Percentiles rank a stretch among this genome's conserved stretches.
phyloP scores from a whole-genome alignment of 441 rosid species.

The Populus trichocarpa region DNA sequence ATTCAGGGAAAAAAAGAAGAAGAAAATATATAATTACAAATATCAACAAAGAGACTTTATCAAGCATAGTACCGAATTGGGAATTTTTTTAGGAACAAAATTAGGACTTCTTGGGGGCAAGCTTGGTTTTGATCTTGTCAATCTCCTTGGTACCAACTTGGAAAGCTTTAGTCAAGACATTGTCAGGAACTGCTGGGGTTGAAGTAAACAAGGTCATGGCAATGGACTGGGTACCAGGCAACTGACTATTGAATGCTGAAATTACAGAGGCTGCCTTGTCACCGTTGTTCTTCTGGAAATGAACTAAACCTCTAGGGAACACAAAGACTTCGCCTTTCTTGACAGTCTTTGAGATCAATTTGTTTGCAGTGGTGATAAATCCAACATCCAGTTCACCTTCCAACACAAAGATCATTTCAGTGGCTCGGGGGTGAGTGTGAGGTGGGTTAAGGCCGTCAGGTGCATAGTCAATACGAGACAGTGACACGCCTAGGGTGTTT shows the following conservation, averaged over 20 bases:
- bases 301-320: constrained; percentile 74
- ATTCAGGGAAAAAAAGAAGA: not conserved
- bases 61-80: not conserved
- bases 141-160: constrained; percentile 78
- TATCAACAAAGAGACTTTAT: not conserved
- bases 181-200: constrained; percentile 57
- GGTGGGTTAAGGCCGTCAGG: constrained; percentile 83
- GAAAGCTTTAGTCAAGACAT: constrained; percentile 62
- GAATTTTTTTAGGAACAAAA: not conserved
- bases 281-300: constrained; percentile 81
- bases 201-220: constrained; percentile 59
- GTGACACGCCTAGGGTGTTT: constrained; percentile 78
- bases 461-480: constrained; percentile 63
- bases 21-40: no score
- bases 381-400: constrained; percentile 81
- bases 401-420: constrained; percentile 66
- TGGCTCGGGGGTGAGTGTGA: constrained; percentile 93
- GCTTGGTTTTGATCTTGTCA: constrained; percentile 59
- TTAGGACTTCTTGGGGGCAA: constrained; percentile 60
- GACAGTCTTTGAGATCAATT: constrained; percentile 46
- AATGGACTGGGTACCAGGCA: constrained; percentile 80
- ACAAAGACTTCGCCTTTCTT: constrained; percentile 72
- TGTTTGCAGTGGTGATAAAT: constrained; percentile 75
- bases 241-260: constrained; percentile 72
- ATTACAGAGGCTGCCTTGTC: constrained; percentile 44